Percentiles rank a stretch among this genome's conserved stretches.
phyloP scores from a whole-genome alignment of 2,329 filamentous ascomycete species.

The Mycocentrospora acerina region DNA sequence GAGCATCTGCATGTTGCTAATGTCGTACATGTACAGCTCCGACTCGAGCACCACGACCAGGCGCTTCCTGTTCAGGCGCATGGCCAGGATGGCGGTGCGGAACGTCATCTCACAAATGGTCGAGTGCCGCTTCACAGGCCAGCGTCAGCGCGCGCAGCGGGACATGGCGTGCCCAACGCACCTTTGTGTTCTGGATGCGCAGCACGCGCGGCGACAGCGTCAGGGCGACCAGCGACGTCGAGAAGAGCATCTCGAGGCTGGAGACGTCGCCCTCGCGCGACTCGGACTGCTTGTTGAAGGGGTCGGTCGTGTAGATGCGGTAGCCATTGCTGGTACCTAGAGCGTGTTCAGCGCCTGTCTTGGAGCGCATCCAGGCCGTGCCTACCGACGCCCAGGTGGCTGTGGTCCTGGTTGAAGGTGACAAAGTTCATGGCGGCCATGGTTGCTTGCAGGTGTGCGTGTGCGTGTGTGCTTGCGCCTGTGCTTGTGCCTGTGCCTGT shows the following conservation, averaged over 20 bases:
- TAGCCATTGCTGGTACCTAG: constrained; percentile 89
- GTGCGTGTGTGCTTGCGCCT: constrained; percentile 7
- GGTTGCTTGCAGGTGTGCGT: constrained; percentile 3
- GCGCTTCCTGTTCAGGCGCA: constrained; percentile 90
- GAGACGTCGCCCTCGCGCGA: constrained; percentile 93
- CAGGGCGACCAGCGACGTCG: constrained; percentile 90
- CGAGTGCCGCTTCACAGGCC: constrained; percentile 59
- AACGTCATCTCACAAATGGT: constrained; percentile 99
- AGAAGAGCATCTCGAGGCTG: constrained; percentile 98
- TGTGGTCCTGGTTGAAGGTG: constrained; percentile 99
- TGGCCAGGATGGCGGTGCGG: constrained; percentile 90
- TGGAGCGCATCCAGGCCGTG: constrained; percentile 7
- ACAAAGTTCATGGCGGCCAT: constrained; percentile 81
- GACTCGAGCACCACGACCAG: constrained; percentile 92
- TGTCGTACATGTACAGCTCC: constrained; percentile 97
- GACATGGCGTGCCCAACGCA: constrained; percentile 43
- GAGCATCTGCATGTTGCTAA: constrained; percentile 95
- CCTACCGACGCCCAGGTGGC: constrained; percentile 90
- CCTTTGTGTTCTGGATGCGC: constrained; percentile 97
- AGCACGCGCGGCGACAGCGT: constrained; percentile 89
- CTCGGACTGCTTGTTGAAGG: constrained; percentile 92
- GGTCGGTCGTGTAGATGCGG: constrained; percentile 94
- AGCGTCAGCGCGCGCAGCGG: constrained; percentile 8
- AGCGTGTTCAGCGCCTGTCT: constrained; percentile 9
- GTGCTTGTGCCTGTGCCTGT: too few species aligned